A percentile compares a stretch with the other conserved stretches of the same genome.
Conservation (phyloP, 2,329 filamentous ascomycete genomes). For the Zasmidium citrigriseum region DNA sequence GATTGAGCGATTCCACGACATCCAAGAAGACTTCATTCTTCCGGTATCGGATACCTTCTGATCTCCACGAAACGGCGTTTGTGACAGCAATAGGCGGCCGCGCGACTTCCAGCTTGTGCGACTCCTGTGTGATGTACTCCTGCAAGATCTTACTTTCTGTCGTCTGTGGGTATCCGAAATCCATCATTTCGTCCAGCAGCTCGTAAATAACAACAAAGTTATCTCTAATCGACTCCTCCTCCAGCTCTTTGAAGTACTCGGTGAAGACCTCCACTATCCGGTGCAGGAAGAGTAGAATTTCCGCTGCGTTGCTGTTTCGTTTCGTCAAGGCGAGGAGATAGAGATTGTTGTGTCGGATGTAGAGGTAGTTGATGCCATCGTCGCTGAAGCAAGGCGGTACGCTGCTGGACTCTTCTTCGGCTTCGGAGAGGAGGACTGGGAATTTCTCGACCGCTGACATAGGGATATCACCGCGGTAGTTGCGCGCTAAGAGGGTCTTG, state of each 20-base stretch:
- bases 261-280: conserved; percentile 99
- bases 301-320: conserved; percentile 97
- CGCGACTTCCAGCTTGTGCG: conserved; percentile 95
- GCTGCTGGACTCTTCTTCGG: conserved; percentile 97
- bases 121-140: conserved; percentile 96
- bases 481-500: conserved; percentile 99
- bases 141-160: conserved; percentile 98
- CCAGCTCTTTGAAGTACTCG: conserved; percentile 98
- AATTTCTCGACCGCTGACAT: conserved; percentile 99
- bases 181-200: conserved; percentile 99
- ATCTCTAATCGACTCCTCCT: conserved; percentile 97
- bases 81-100: conserved; percentile 96
- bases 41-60: conserved; percentile 94
- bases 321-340: conserved; percentile 97
- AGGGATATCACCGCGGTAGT: conserved; percentile 97
- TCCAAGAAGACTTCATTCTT: conserved; percentile 99
- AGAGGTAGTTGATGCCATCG: conserved; percentile 99
- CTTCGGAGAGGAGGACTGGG: conserved; percentile 90
- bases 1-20: conserved; percentile 93
- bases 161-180: conserved; percentile 98
- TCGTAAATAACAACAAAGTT: conserved; percentile 99
- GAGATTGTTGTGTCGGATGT: conserved; percentile 98
- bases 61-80: conserved; percentile 97
- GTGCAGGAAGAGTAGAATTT: conserved; percentile 97
- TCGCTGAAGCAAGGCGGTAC: conserved; percentile 97